Conservation (phyloP, 176 grass and related monocot genomes). For the Raddia distichophylla region DNA sequence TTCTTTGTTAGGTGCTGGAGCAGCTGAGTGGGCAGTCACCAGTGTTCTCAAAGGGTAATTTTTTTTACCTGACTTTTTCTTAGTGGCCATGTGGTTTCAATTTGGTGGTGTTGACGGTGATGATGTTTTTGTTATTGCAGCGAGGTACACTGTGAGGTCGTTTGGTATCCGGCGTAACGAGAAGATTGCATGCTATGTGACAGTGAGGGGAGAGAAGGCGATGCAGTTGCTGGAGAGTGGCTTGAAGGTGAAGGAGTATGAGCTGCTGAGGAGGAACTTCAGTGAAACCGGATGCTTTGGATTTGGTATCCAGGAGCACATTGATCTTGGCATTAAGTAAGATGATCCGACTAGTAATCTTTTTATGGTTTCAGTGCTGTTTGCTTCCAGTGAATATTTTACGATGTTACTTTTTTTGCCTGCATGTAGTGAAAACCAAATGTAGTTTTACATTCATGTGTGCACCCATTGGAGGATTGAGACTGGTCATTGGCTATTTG, state of each 20-base stretch:
- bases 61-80: background rate
- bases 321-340: slow-evolving; percentile 96
- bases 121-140: slow-evolving; percentile 39
- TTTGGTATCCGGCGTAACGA: slow-evolving; percentile 86
- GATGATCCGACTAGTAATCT: background rate
- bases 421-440: background rate
- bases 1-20: slow-evolving; percentile 67
- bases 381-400: background rate
- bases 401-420: background rate
- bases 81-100: background rate
- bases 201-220: slow-evolving; percentile 78
- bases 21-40: slow-evolving; percentile 86
- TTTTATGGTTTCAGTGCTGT: too few relatives aligned
- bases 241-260: slow-evolving; percentile 90
- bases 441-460: background rate
- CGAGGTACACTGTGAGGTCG: slow-evolving; percentile 75
- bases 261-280: slow-evolving; percentile 89
- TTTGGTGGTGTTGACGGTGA: background rate
- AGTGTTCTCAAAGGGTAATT: slow-evolving; percentile 84
- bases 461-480: background rate
- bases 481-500: background rate
- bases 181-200: slow-evolving; percentile 91
- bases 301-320: slow-evolving; percentile 90
- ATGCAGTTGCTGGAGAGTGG: slow-evolving; percentile 96
- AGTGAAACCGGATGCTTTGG: slow-evolving; percentile 87